phyloP scores from a whole-genome alignment of 2,329 filamentous ascomycete genomes.

The Colletotrichum truncatum region DNA sequence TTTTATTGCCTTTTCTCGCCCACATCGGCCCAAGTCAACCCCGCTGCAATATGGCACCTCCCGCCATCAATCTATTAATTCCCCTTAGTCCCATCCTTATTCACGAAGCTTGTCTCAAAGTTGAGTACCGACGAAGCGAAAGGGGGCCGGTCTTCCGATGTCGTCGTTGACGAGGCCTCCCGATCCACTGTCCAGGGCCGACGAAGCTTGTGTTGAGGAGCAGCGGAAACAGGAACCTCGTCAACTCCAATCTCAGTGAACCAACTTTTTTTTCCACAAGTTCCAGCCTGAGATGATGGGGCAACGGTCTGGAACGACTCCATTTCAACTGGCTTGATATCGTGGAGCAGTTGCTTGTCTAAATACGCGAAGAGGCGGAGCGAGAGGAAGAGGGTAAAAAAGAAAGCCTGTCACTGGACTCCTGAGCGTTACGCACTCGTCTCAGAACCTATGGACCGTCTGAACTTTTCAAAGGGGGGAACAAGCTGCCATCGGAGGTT shows the following conservation, averaged over 20 bases:
- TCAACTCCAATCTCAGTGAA: not conserved
- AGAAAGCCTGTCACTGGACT: not conserved
- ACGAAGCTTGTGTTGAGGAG: conserved; percentile 4
- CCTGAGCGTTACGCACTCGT: conserved; percentile 27
- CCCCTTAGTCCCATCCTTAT: conserved; percentile 6
- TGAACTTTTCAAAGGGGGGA: not conserved
- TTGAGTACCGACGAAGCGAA: not conserved
- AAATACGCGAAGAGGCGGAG: not conserved
- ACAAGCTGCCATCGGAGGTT: conserved; percentile 21
- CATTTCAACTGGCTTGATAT: not conserved
- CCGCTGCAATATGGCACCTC: conserved; percentile 17
- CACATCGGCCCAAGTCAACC: not conserved
- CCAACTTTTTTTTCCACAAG: not conserved
- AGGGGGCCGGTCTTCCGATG: not conserved
- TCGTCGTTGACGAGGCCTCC: not conserved
- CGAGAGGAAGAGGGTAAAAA: not conserved
- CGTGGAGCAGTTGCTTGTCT: conserved; percentile 4
- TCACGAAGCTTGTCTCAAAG: not conserved
- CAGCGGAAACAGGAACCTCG: not conserved
- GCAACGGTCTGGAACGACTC: not conserved
- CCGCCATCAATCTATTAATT: conserved; percentile 9
- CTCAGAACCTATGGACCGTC: conserved; percentile 19
- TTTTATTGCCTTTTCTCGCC: not conserved
- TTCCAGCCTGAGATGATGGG: not conserved
- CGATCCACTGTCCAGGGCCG: not conserved